Conservation (phyloP, 192 early-diverging fungal genomes). For the Podila verticillata region DNA sequence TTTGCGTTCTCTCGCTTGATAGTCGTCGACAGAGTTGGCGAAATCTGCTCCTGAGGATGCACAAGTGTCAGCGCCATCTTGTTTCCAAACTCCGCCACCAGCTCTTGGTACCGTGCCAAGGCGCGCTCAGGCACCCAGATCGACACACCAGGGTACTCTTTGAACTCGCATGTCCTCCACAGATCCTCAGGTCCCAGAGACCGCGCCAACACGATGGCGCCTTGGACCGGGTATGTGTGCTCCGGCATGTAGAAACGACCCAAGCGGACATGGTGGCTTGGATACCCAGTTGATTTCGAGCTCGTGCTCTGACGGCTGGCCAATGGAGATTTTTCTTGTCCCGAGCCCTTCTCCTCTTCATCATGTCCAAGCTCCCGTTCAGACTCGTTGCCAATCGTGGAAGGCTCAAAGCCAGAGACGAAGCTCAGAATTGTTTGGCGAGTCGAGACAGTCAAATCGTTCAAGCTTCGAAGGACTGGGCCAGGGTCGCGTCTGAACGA, state of each 20-base stretch:
- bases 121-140: constrained; percentile 34
- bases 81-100: neutral
- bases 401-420: constrained; percentile 31
- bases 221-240: constrained; percentile 13
- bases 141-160: constrained; percentile 23
- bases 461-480: constrained; percentile 8
- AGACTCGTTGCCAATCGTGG: neutral
- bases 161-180: constrained; percentile 31
- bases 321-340: neutral
- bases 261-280: constrained; percentile 9
- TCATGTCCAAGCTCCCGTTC: neutral
- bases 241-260: constrained; percentile 41
- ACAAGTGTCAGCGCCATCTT: constrained; percentile 1
- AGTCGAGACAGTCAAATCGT: constrained; percentile 23
- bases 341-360: neutral
- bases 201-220: constrained; percentile 7
- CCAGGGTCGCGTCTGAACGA: constrained; percentile 30
- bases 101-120: constrained; percentile 25
- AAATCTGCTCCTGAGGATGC: neutral
- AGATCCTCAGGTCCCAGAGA: neutral
- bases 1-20: too few relatives aligned
- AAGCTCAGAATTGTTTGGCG: constrained; percentile 20
- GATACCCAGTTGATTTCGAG: constrained; percentile 13
- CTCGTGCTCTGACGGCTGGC: neutral
- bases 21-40: too few relatives aligned